Base-by-base conservation (phyloP, 768 basidiomycete species). In the Pisolithus marmoratus region DNA sequence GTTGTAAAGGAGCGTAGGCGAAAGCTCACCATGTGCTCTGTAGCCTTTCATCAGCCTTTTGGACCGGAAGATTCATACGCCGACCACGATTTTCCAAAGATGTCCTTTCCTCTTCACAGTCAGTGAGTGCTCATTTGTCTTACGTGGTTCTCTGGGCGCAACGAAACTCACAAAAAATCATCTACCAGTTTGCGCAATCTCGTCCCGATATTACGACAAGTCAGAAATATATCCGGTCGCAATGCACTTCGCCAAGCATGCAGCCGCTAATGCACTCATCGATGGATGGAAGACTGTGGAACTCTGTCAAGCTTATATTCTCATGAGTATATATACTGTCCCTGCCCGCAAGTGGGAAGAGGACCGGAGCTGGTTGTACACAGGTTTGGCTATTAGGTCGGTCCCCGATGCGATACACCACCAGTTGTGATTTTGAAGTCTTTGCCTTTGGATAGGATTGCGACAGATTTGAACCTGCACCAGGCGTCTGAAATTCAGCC, bases 81-180 rank as follows among this genome's bases (percentile, higher is more conserved):
- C 90, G 9, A 80, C 83, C 6, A 78, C 81, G 3, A 89, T 87
- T 9, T 91, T 89, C 58, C 80, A 87, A 19, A 76, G 93, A 49
- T 90, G 88, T 60, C 92, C 93, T 0, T 95, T 94, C 73, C 73
- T 95, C 31, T 92, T 93, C 66, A 94, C 92, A 43, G 90, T 91
- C 53, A 77, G 87, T 87, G 52, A 73, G 81, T 82, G 50, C 45
- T 23, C n/a, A 6, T 17, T 43, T 5, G 7, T 27, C 29, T 23
- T 12, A 15, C 26, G 12, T 45, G 4, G 5, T 7, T n/a, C n/a
- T 17, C n/a, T n/a, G n/a, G 23, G 15, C 5, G 14, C 15, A 17
- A 27, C 5, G 43, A 45, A 23, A 2, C 9, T 17, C 24, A 49
- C 8, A 1, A 2, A n/a, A n/a, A n/a, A n/a, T n/a, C 34, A n/a